Percentiles rank a stretch among this genome's conserved stretches.
Evolutionary conservation across 2,329 filamentous ascomycete species (phyloP).

Genomic region (Rutstroemia sydowiana): DNA sequence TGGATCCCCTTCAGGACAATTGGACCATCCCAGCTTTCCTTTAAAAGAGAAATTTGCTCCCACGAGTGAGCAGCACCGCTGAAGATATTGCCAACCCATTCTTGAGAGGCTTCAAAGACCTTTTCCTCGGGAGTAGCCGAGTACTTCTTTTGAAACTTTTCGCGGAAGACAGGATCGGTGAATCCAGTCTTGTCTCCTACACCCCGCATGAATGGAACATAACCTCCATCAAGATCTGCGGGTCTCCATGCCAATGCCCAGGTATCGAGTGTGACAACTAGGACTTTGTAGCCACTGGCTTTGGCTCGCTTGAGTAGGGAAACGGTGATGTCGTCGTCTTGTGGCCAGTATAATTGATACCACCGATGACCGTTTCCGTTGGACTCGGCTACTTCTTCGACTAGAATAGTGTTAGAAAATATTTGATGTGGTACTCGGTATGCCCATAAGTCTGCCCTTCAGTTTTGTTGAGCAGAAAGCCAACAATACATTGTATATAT

Average conservation of each 20-base stretch:
- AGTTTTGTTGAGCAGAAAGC: no score
- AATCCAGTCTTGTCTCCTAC: slow-evolving; percentile 52
- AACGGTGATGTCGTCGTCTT: slow-evolving; percentile 52
- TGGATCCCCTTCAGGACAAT: slow-evolving; percentile 59
- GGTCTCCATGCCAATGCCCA: slow-evolving; percentile 57
- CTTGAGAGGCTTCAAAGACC: slow-evolving; percentile 48
- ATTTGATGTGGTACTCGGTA: no score
- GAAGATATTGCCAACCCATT: slow-evolving; percentile 60
- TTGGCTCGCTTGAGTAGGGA: slow-evolving; percentile 49
- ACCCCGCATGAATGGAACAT: no score
- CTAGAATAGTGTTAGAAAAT: no score
- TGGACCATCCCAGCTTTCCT: slow-evolving; percentile 48
- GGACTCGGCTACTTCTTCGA: slow-evolving; percentile 50
- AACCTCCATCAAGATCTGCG: slow-evolving; percentile 50
- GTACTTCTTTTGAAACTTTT: slow-evolving; percentile 40
- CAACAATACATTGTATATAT: no score
- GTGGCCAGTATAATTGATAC: slow-evolving; percentile 58
- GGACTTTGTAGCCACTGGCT: slow-evolving; percentile 46
- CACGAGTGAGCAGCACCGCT: slow-evolving; percentile 55
- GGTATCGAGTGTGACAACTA: slow-evolving; percentile 55
- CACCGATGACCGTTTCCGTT: slow-evolving; percentile 48
- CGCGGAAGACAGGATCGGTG: slow-evolving; percentile 51
- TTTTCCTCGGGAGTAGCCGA: no score
- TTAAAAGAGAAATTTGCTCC: slow-evolving; percentile 54
- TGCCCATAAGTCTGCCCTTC: no score